Evolutionary conservation across 345 rosid genomes (phyloP), one percentile per base, ranked within the genome.

Genomic region (Erucastrum elatum): DNA sequence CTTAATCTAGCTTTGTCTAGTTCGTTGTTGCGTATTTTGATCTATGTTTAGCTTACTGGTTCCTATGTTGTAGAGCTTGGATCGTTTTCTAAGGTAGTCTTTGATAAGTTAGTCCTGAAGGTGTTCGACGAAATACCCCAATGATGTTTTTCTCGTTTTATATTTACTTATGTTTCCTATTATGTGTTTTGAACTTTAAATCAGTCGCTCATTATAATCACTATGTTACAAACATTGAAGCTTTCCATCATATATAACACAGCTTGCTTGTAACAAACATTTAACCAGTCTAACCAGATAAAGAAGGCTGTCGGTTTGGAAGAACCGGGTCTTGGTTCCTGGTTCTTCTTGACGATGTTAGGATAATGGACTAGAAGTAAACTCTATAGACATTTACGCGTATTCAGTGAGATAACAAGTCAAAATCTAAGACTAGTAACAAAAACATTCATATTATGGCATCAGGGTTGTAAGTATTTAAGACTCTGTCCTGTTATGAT

Each of bases 241-340:
- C 44, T 2, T 37, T 37, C 10, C 11, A 11, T 8, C 3, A 37
- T 37, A 37, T 37, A 41, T 41, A 9, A 41, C 49, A 41, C n/a
- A 41, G n/a, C n/a, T 41, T 41, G 11, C n/a, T 41, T 10, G 13
- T 39, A 39, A 39, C 10, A 12, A 9, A 3, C 46, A 41, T 3
- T 41, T 35, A 44, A 12, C 5, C 5, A 46, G 58, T 11, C 21
- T 44, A 11, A 67, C 12, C 27, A 60, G 70, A n/a, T 12, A 0
- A 2, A 21, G 31, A 31, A 9, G 74, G 41, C 13, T 11, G 13
- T 4, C 8, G 58, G 2, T 21, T 53, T 33, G 86, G 79, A 7
- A 76, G 82, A 59, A 71, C n/a, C 9, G 77, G 68, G 11, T 76
- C 76, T 64, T 81, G 83, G 41, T 63, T 79, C 68, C 80, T 80